A percentile compares a stretch with the other conserved stretches of the same genome.
phyloP scores from a whole-genome alignment of 1,284 basidiomycete species.

The Phylloporus sp. region DNA sequence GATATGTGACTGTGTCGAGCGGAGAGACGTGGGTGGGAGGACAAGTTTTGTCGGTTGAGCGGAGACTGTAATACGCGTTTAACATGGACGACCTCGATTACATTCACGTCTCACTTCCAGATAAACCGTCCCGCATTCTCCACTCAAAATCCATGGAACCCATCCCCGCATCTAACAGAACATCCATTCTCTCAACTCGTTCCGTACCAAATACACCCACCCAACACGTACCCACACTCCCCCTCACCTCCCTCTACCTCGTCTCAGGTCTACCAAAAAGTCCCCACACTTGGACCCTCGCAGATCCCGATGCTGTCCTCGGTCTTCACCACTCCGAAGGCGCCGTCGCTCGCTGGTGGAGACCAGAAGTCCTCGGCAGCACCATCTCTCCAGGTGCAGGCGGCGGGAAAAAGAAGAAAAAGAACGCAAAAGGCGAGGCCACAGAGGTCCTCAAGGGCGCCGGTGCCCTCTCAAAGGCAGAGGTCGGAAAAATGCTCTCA shows the following conservation, averaged over 20 bases:
- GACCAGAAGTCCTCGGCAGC: constrained; percentile 91
- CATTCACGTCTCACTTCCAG: constrained; percentile 58
- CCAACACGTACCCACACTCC: constrained; percentile 62
- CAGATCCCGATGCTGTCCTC: constrained; percentile 85
- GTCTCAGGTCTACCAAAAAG: constrained; percentile 84
- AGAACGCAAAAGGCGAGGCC: constrained; percentile 59
- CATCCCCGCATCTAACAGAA: constrained; percentile 72
- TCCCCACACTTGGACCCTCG: constrained; percentile 92
- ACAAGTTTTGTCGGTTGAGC: constrained; percentile 53
- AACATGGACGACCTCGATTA: constrained; percentile 71
- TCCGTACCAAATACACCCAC: constrained; percentile 63
- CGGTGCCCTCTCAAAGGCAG: constrained; percentile 78
- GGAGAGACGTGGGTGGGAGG: constrained; percentile 76
- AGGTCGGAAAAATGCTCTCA: constrained; percentile 86
- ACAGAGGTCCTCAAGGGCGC: constrained; percentile 70
- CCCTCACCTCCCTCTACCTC: constrained; percentile 82
- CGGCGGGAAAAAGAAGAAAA: constrained; percentile 58
- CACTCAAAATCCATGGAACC: constrained; percentile 80
- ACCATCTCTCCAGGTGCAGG: constrained; percentile 86
- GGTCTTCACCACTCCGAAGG: constrained; percentile 87
- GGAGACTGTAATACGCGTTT: neutral
- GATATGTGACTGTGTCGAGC: constrained; percentile 61
- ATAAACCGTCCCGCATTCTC: constrained; percentile 74
- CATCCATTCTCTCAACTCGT: constrained; percentile 76
- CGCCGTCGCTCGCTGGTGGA: constrained; percentile 92